Evolutionary conservation across 2,329 filamentous ascomycete species (phyloP), one percentile per base, ranked within the genome.

Genomic region (Cytospora mali): DNA sequence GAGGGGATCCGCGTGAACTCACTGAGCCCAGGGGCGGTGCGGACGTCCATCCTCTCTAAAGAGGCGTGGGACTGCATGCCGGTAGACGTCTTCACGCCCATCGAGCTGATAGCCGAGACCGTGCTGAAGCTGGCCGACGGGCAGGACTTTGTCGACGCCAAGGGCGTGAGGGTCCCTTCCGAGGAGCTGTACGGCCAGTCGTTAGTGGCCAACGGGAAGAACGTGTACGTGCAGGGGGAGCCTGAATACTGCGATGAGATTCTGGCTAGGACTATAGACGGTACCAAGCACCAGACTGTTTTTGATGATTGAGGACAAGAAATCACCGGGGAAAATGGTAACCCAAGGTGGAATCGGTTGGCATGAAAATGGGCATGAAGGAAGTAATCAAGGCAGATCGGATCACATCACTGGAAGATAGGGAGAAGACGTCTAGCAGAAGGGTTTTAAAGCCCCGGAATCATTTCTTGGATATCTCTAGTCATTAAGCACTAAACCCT

Each of bases 1-100:
- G 60, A 62, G 11, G 55, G 60, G 11, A 57, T 65, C 25, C 60
- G 63, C 23, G 35, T 62, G 21, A 65, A 65, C 60, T 33, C 60
- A 11, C 59, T 65, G 21, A 50, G 48, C 33, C 60, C 63, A 3
- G 63, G 60, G 13, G 60, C 60, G 4, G 55, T 62, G 51, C 55
- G 56, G 33, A 65, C 63, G 28, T 46, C 28, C 27, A 50, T 65
- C 11, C 14, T 64, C 18, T 13, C 55, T 1, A 42, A 50, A 4
- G 21, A 42, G 2, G 58, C 35, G 5, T 62, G 60, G 63, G 46
- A 50, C 6, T 23, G 16, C 2, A 52, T 56, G 50, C 60, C 60
- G 10, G 63, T 57, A 21, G 59, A 60, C 21, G 21, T 48, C 16
- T 62, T 62, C 46, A 65, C 55, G 7, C 63, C 60, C 21, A 2